Conservation (phyloP, 1,139 yeast species). For the Geotrichum carabidarum region DNA sequence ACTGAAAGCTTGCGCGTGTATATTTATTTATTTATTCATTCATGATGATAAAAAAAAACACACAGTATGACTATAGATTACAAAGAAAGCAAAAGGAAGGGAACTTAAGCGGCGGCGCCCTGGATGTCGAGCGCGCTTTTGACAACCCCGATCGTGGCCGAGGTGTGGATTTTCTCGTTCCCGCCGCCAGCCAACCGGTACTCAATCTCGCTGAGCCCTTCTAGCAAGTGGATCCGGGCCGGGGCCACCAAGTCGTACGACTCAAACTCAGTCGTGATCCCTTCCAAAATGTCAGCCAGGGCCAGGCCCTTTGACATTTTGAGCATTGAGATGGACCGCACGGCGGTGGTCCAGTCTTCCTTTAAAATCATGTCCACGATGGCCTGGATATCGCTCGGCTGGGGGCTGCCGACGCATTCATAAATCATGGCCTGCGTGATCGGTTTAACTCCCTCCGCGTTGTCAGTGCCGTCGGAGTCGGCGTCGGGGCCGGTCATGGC, state of each 20-base stretch:
- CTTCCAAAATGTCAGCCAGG: constrained; percentile 73
- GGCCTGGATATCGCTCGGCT: constrained; percentile 74
- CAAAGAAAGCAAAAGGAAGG: not conserved
- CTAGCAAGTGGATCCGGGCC: constrained; percentile 59
- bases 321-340: constrained; percentile 55
- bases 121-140: constrained; percentile 50
- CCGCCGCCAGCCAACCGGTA: constrained; percentile 91
- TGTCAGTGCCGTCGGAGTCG: constrained; percentile 26
- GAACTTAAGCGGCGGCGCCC: constrained; percentile 15
- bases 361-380: constrained; percentile 71
- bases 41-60: not conserved
- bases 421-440: constrained; percentile 73
- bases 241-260: constrained; percentile 57
- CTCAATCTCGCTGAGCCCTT: constrained; percentile 79
- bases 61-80: not conserved
- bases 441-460: constrained; percentile 38
- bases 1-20: not conserved
- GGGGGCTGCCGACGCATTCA: constrained; percentile 94
- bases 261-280: constrained; percentile 65
- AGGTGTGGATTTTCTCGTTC: constrained; percentile 79
- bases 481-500: constrained; percentile 47
- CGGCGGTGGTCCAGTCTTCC: constrained; percentile 84
- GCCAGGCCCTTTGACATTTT: constrained; percentile 80
- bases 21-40: not conserved
- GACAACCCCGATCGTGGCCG: constrained; percentile 85